Conservation (phyloP, 2,329 filamentous ascomycete species). For the Sporothrix humicola region DNA sequence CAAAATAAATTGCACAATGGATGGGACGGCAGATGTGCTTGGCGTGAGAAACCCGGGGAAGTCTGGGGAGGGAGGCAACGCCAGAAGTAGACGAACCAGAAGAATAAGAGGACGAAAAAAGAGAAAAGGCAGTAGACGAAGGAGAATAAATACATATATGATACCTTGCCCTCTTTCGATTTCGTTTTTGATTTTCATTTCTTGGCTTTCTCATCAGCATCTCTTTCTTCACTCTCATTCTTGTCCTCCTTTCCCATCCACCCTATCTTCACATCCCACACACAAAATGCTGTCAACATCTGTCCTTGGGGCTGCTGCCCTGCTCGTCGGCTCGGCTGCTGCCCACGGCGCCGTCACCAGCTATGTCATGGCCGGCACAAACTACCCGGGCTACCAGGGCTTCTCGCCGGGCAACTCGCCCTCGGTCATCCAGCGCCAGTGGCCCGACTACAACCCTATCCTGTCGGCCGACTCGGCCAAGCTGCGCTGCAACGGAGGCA, state of each 20-base stretch:
- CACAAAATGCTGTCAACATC: slow-evolving; percentile 1
- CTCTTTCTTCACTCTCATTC: background rate
- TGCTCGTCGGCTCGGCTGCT: slow-evolving; percentile 40
- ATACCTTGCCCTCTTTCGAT: background rate
- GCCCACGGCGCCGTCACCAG: slow-evolving; percentile 47
- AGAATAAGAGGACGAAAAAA: background rate
- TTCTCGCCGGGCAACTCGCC: slow-evolving; percentile 55
- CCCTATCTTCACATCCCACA: background rate
- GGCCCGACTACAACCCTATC: slow-evolving; percentile 63
- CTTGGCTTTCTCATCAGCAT: background rate
- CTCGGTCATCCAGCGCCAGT: slow-evolving; percentile 61
- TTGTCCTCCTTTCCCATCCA: background rate
- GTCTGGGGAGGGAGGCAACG: slow-evolving; percentile 4
- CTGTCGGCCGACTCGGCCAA: slow-evolving; percentile 54
- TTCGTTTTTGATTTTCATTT: background rate
- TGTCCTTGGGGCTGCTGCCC: slow-evolving; percentile 42
- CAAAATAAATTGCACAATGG: slow-evolving; percentile 6
- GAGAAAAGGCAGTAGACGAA: background rate
- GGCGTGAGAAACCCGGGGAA: slow-evolving; percentile 23
- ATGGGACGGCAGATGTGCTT: slow-evolving; percentile 14
- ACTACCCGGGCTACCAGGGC: slow-evolving; percentile 50
- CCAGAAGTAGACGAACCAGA: background rate
- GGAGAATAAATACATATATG: background rate
- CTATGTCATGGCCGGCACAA: slow-evolving; percentile 42
- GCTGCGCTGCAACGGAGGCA: slow-evolving; percentile 63